Evolutionary conservation across 169 alveolate genomes (phyloP), one percentile per base, ranked within the genome.

Genomic region (Plasmodium cynomolgi): DNA sequence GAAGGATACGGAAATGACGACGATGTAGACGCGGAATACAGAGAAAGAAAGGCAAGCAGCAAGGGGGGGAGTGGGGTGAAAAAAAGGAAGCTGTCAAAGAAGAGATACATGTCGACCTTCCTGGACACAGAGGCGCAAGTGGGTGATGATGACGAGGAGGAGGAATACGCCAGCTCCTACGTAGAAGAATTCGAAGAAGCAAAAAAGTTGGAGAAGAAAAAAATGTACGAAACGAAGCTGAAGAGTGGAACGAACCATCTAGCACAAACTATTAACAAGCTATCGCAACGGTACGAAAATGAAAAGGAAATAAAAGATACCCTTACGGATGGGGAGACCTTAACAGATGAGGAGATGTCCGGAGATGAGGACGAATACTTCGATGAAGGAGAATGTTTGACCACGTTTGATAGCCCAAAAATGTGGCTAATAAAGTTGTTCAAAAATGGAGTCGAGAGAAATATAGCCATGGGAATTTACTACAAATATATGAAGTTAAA

Each of bases 111-210:
- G 13, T 96, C 97, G 20, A 98, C 98, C 39, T 97, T 96, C 73
- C 77, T 97, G 47, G 98, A 97, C 95, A 97, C 98, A 17, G 98
- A 97, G 84, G 98, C 98, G 31, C 97, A 96, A 84, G 98, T 97
- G 37, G 93, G 97, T 62, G 96, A 92, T 79, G 82, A 58, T n/a
- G 83, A 83, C 26, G 95, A 97, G 96, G 98, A 95, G 44, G 98
- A 97, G 50, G 98, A 96, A 37, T 97, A 97, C 77, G 98, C 96
- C 13, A 97, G 96, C 41, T 97, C 96, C 0, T 97, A 96, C 83
- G 94, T 95, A 82, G 97, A 97, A 31, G 98, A 97, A 50, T 93
- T 96, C 29, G 95, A 96, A 58, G 97, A 96, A 79, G 97, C 97
- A 0, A 96, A 96, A 50, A 92, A 94, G 44, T 84, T 96, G 75